These are phyloP conservation scores for Actinomucor elegans DNA, from an alignment of 371 early-diverging fungal genomes.

Conservation along the genomic window DNA sequence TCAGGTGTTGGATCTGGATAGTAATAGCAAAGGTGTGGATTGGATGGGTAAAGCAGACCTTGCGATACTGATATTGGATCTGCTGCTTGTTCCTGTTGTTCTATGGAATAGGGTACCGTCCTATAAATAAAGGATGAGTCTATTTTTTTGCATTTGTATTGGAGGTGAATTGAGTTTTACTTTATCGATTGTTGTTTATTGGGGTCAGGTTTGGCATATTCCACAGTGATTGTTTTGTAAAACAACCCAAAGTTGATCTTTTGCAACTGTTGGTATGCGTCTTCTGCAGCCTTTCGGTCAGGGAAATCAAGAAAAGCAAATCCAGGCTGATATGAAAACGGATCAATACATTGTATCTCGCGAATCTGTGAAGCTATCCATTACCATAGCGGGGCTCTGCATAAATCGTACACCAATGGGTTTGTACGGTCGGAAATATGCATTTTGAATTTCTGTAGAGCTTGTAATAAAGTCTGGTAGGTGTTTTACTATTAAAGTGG, in stretches of 20 bases:
- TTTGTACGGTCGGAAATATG: constrained; percentile 35
- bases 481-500: constrained; percentile 40
- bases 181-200: constrained; percentile 5
- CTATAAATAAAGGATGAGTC: background rate
- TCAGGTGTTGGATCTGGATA: constrained; percentile 60
- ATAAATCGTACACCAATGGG: constrained; percentile 36
- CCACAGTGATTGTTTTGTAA: constrained; percentile 35
- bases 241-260: constrained; percentile 31
- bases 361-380: background rate
- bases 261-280: constrained; percentile 30
- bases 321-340: constrained; percentile 20
- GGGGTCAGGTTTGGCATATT: constrained; percentile 50
- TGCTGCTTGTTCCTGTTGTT: constrained; percentile 13
- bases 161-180: background rate
- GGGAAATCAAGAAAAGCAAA: constrained; percentile 53
- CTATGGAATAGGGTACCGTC: background rate
- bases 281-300: constrained; percentile 37
- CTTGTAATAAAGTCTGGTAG: constrained; percentile 28
- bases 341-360: background rate
- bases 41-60: constrained; percentile 39
- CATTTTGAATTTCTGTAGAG: constrained; percentile 17
- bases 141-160: too few species aligned
- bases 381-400: constrained; percentile 42
- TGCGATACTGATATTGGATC: constrained; percentile 13
- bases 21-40: constrained; percentile 49